Base-by-base conservation (phyloP, 2,329 filamentous ascomycete genomes). In the Chaetomiaceae sp. region DNA sequence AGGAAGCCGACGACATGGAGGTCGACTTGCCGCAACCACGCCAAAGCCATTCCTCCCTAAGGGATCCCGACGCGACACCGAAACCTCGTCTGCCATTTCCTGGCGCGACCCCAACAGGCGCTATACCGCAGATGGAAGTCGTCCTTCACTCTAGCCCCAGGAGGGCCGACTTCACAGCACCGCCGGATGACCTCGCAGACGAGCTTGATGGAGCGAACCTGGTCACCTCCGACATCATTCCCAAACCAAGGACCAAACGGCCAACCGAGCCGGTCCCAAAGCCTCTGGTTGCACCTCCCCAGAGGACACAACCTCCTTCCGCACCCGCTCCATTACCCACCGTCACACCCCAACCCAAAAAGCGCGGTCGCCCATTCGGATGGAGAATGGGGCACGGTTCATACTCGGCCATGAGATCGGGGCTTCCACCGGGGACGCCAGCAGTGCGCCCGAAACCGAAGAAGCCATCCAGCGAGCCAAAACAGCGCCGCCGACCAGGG, bases 311-410 rank as follows among this genome's bases (percentile, higher is more conserved):
- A n/a, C 48, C 48, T 7, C 31, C 42, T 5, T 39, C 34, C 53
- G 20, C 43, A 51, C 20, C 47, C 39, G 9, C 20, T 38, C 12
- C 55, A 53, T 17, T 40, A 47, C 33, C 58, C 39, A 27, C 31
- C 14, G 47, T 55, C 51, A 53, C 56, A 33, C 40, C 46, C 48
- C 31, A 60, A 44, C 43, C 57, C 52, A 61, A 60, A 31, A 61
- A 71, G 51, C 68, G 71, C 34, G 78, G 79, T 7, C 71, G 79
- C 6, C 78, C 79, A 4, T 75, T 75, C 48, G 77, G 77, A 22
- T 79, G 71, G 70, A 71, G 65, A 46, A 63, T 64, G 2, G 69
- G 68, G 38, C 67, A 64, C 59, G 61, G 58, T 11, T 61, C 66
- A 1, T 71, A 69, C 55, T 51, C 59, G 3, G 55, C 60, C 12